These are phyloP conservation scores for Larix kaempferi DNA, from an alignment of 75 land plant species.

Conservation along the genomic window DNA sequence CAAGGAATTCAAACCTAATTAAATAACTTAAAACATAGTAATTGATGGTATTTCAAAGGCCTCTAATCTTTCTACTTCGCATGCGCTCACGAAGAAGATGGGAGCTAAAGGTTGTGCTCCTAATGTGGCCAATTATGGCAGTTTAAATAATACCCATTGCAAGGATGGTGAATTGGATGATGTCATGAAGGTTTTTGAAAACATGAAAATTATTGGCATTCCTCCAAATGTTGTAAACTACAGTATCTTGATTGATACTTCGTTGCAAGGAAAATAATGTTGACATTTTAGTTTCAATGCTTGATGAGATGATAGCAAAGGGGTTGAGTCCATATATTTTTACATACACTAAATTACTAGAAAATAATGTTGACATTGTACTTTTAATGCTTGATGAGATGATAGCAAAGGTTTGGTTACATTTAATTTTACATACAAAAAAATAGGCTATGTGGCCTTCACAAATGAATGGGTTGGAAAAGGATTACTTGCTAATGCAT, in stretches of 20 bases:
- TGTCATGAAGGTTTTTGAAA: constrained; percentile 30
- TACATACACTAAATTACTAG: no score
- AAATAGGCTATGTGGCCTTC: no score
- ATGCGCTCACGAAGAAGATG: constrained; percentile 26
- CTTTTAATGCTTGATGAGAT: no score
- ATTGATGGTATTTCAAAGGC: no score
- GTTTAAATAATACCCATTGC: constrained; percentile 45
- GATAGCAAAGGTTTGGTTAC: no score
- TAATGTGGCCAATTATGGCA: constrained; percentile 48
- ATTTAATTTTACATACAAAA: no score
- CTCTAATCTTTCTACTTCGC: no score
- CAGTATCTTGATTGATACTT: constrained; percentile 33
- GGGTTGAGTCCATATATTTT: constrained; percentile 38
- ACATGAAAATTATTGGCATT: constrained; percentile 23
- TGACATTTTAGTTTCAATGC: constrained; percentile 25
- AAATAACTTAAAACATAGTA: no score
- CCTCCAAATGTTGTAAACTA: constrained; percentile 35
- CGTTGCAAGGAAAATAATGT: constrained; percentile 32
- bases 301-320: constrained; percentile 23
- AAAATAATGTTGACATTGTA: no score
- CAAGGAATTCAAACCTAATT: no score
- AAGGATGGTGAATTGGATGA: constrained; percentile 15
- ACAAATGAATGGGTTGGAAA: no score
- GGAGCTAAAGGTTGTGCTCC: constrained; percentile 26
- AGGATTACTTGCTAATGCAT: no score